These are phyloP conservation scores for Gyrodon lividus DNA, from an alignment of 768 basidiomycete genomes.

Conservation along the genomic window DNA sequence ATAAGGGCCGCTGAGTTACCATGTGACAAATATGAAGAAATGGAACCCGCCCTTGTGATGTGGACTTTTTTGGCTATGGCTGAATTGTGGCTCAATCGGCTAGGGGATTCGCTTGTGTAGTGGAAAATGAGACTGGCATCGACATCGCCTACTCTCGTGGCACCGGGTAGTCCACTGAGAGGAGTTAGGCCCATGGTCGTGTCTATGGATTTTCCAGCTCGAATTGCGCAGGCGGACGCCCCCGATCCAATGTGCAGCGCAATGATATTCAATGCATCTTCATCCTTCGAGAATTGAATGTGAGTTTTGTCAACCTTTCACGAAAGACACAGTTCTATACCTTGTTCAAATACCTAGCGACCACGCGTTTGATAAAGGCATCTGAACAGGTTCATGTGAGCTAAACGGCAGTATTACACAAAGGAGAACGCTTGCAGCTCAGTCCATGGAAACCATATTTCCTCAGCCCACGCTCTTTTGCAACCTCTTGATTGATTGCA, in stretches of 20 bases:
- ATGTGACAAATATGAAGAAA: not conserved
- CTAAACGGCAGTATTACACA: not conserved
- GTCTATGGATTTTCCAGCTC: slow-evolving; percentile 70
- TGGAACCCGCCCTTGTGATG: slow-evolving; percentile 46
- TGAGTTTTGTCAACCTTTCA: not conserved
- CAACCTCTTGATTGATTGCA: slow-evolving; percentile 65
- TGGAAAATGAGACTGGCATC: slow-evolving; percentile 91
- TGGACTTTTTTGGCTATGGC: slow-evolving; percentile 44
- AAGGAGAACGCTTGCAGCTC: slow-evolving; percentile 47
- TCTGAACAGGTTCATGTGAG: slow-evolving; percentile 38
- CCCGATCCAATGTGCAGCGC: slow-evolving; percentile 90
- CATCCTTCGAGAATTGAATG: slow-evolving; percentile 30
- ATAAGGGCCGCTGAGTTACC: slow-evolving; percentile 5
- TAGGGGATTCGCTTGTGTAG: slow-evolving; percentile 52
- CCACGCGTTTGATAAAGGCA: slow-evolving; percentile 63
- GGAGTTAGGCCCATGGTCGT: slow-evolving; percentile 94
- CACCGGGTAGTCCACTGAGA: slow-evolving; percentile 83
- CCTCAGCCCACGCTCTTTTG: slow-evolving; percentile 63
- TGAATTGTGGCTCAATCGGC: slow-evolving; percentile 51
- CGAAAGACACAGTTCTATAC: slow-evolving; percentile 21
- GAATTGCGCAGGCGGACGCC: slow-evolving; percentile 78
- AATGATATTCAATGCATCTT: slow-evolving; percentile 65
- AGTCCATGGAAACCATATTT: slow-evolving; percentile 94
- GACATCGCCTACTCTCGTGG: slow-evolving; percentile 78
- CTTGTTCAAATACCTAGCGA: slow-evolving; percentile 59